Evolutionary conservation across 768 basidiomycete genomes (phyloP).

Genomic region (Wakefieldia striispora): DNA sequence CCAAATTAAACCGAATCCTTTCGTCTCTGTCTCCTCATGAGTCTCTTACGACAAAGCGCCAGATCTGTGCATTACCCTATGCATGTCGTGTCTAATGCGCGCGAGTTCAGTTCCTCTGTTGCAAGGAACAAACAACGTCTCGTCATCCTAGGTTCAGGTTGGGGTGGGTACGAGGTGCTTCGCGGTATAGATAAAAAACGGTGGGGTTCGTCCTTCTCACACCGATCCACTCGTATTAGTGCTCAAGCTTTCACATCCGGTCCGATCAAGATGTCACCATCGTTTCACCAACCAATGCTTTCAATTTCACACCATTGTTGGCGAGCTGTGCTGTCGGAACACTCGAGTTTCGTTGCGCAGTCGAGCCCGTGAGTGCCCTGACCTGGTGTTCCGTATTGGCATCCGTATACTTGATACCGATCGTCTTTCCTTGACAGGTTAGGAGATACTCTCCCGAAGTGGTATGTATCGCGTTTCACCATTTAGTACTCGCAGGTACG

Average conservation of each 20-base stretch:
- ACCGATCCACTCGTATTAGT: not conserved
- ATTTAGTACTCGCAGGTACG: not conserved
- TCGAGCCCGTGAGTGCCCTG: slow-evolving; percentile 68
- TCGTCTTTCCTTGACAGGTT: slow-evolving; percentile 36
- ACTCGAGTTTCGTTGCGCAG: slow-evolving; percentile 74
- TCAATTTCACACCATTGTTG: slow-evolving; percentile 46
- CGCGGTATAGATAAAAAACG: slow-evolving; percentile 66
- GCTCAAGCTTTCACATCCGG: slow-evolving; percentile 1
- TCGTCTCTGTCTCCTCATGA: slow-evolving; percentile 8
- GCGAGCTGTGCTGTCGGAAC: slow-evolving; percentile 74
- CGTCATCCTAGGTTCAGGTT: slow-evolving; percentile 73
- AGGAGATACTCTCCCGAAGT: slow-evolving; percentile 55
- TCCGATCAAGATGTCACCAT: slow-evolving; percentile 54
- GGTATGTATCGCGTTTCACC: slow-evolving; percentile 33
- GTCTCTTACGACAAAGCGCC: slow-evolving; percentile 10
- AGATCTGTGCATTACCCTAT: not conserved
- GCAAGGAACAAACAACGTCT: slow-evolving; percentile 40
- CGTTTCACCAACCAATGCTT: slow-evolving; percentile 54
- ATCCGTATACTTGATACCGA: slow-evolving; percentile 1
- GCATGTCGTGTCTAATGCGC: slow-evolving; percentile 11
- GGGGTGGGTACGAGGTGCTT: slow-evolving; percentile 75
- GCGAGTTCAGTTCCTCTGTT: slow-evolving; percentile 40
- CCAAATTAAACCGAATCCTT: not conserved
- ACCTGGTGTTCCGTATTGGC: not conserved
- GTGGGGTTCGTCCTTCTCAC: slow-evolving; percentile 49